phyloP scores from a whole-genome alignment of 257 asterid species.

The Osmanthus fragrans region DNA sequence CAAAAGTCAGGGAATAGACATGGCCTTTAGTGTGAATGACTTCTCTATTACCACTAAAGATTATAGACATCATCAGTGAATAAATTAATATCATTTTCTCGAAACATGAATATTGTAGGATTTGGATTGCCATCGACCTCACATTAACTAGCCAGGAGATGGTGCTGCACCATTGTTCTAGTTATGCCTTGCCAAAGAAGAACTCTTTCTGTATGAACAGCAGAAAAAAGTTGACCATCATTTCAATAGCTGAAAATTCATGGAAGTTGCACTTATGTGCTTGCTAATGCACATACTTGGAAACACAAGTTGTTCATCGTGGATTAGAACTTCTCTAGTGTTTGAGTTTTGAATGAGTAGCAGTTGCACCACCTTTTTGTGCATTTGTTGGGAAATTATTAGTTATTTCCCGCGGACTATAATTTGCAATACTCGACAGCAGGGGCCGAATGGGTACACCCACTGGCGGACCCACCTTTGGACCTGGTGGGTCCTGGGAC shows the following conservation, averaged over 20 bases:
- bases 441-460: slow-evolving; percentile 88
- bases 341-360: background rate
- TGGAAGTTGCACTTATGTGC: background rate
- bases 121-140: background rate
- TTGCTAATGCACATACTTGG: background rate
- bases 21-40: background rate
- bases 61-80: background rate
- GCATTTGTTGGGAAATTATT: background rate
- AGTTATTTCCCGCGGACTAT: slow-evolving; percentile 3
- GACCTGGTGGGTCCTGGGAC: no score
- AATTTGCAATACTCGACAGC: slow-evolving; percentile 23
- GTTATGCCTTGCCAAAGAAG: background rate
- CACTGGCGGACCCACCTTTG: no score
- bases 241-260: background rate
- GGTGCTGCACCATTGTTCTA: background rate
- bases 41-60: background rate
- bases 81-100: background rate
- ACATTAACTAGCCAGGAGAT: background rate
- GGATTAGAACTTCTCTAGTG: background rate
- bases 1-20: background rate
- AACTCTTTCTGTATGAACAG: background rate
- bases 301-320: background rate
- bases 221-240: background rate
- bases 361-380: background rate
- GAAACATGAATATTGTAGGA: background rate